phyloP scores from a whole-genome alignment of 768 basidiomycete genomes.

The Imleria badia region DNA sequence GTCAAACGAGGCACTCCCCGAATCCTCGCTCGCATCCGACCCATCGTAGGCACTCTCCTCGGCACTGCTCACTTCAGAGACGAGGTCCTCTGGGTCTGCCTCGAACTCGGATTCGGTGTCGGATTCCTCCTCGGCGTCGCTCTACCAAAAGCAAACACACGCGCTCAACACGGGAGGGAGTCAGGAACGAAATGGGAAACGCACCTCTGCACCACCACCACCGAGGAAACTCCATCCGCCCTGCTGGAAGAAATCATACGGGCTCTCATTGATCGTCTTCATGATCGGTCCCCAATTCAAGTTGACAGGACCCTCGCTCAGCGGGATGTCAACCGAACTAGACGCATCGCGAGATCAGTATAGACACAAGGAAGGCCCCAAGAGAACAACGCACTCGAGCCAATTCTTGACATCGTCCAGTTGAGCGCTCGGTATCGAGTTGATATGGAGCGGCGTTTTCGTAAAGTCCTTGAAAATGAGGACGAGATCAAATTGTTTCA shows the following conservation, averaged over 20 bases:
- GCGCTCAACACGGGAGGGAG: conserved; percentile 32
- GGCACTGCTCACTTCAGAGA: conserved; percentile 43
- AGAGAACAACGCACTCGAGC: conserved; percentile 74
- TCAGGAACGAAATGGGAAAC: conserved; percentile 15
- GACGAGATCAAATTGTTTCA: conserved; percentile 98
- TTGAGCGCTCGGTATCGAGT: conserved; percentile 86
- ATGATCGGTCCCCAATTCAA: conserved; percentile 98
- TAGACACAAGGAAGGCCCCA: background rate
- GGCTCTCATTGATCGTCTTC: conserved; percentile 97
- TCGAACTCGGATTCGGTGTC: conserved; percentile 71
- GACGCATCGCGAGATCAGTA: conserved; percentile 3
- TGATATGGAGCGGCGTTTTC: conserved; percentile 89
- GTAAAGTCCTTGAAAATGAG: conserved; percentile 97
- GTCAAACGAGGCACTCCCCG: conserved; percentile 63
- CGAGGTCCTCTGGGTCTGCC: conserved; percentile 44
- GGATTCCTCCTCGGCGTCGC: conserved; percentile 60
- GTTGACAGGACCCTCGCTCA: conserved; percentile 95
- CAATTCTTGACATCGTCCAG: conserved; percentile 99
- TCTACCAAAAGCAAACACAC: conserved; percentile 41
- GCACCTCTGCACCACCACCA: conserved; percentile 65
- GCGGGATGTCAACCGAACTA: conserved; percentile 95
- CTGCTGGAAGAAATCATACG: conserved; percentile 91
- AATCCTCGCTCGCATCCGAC: conserved; percentile 53
- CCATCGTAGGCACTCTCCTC: conserved; percentile 57
- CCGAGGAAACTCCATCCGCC: conserved; percentile 98